Base-by-base conservation (phyloP, 306 rosid genomes). In the Casuarina glauca region DNA sequence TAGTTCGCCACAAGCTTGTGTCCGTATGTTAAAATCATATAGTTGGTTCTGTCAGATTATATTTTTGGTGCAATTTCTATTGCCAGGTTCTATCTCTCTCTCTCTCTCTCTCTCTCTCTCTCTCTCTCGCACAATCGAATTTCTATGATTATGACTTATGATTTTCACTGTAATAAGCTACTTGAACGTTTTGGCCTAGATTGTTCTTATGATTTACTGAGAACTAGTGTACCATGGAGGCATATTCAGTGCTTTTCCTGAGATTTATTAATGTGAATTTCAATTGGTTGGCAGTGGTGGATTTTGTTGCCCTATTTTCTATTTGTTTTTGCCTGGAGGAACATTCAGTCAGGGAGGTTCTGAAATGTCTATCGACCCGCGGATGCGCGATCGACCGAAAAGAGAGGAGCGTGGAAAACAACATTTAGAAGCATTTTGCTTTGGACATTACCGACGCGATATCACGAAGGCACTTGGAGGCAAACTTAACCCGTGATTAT, bases 11-110 rank as follows among this genome's bases (percentile, higher is more conserved):
- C 58, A 58, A 43, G 74, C 54, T 53, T 35, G 67, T 42, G 44
- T 62, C 44, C n/a, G 39, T 62, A 62, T 62, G 69, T 62, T 62
- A 12, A 16, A 35, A 62, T 43, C 39, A 62, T 11, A 32, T 36
- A 62, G n/a, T 35, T 38, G 69, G 69, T 62, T 58, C 69, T 36
- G 69, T 62, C 69, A 62, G 69, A 52, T 52, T 52, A 62, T 62
- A 36, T 62, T 62, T 62, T 62, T 62, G 69, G 69, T 62, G 35
- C 69, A 13, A 62, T 62, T 62, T 35, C n/a, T 11, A 11, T 62
- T 35, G 43, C n/a, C 69, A 76, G 85, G 79, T 87, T 71, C n/a
- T 6, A 5, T 58, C 68, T 78, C 51, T 71, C n/a, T 6, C 3
- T 58, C 68, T 78, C 49, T 46, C 12, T 46, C 51, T 48, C 51